Evolutionary conservation across 192 early-diverging fungal genomes (phyloP).

Genomic region (Lobulomyces angularis): DNA sequence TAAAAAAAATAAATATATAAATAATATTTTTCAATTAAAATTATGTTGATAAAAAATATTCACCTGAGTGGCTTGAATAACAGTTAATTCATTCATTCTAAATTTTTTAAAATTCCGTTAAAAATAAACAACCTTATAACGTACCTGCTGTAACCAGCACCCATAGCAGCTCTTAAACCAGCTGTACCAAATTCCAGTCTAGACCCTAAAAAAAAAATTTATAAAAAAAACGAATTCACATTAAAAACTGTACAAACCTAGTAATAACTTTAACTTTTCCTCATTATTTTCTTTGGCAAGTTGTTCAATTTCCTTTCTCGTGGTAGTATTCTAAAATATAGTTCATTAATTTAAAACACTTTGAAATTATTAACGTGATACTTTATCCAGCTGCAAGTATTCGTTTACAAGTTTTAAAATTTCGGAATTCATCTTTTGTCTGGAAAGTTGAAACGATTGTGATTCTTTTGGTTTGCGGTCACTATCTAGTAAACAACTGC

Average conservation of each 20-base stretch:
- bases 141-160: constrained; percentile 83
- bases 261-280: not conserved
- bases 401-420: not conserved
- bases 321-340: constrained; percentile 3
- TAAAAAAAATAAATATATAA: constrained; percentile 7
- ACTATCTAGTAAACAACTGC: no score
- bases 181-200: constrained; percentile 13
- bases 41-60: not conserved
- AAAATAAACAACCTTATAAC: no score
- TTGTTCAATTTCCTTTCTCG: constrained; percentile 1
- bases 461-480: no score
- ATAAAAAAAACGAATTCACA: no score
- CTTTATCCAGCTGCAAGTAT: not conserved
- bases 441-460: no score
- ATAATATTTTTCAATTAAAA: not conserved
- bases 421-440: no score
- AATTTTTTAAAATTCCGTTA: no score
- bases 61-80: constrained; percentile 82
- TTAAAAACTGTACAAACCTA: no score
- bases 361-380: no score
- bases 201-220: not conserved
- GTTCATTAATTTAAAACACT: constrained; percentile 6
- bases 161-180: constrained; percentile 86
- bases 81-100: constrained; percentile 87
- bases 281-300: not conserved